phyloP scores from a whole-genome alignment of 352 stramenopile genomes.

The Phytophthora idaei region DNA sequence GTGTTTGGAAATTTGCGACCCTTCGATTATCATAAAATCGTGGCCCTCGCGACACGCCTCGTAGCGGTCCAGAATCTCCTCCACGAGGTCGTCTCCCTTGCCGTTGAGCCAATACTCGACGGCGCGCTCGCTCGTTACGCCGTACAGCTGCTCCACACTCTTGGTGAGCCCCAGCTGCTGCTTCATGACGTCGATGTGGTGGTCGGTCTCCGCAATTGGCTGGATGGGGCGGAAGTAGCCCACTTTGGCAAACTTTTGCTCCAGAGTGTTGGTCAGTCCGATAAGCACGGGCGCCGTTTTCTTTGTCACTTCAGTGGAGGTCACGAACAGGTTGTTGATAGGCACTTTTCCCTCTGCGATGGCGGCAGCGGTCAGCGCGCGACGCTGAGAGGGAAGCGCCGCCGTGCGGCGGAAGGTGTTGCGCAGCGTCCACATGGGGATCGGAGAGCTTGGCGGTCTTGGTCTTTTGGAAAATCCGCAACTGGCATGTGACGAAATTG shows the following conservation, averaged over 20 bases:
- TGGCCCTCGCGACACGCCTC: constrained; percentile 59
- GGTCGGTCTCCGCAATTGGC: constrained; percentile 47
- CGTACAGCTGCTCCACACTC: constrained; percentile 50
- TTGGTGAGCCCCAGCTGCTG: constrained; percentile 59
- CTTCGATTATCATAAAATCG: constrained; percentile 88
- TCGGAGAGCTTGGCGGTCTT: constrained; percentile 1
- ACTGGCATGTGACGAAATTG: constrained; percentile 24
- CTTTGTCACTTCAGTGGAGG: constrained; percentile 64
- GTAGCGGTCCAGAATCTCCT: constrained; percentile 71
- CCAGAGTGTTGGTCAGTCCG: constrained; percentile 66
- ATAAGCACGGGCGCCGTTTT: constrained; percentile 77
- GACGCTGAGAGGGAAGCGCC: constrained; percentile 14
- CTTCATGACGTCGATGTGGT: constrained; percentile 77
- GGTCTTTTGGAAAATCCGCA: constrained; percentile 20
- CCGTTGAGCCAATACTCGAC: constrained; percentile 58
- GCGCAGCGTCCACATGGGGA: constrained; percentile 30
- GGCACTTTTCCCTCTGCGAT: constrained; percentile 50
- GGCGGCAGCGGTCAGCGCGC: constrained; percentile 42
- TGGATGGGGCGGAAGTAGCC: constrained; percentile 84
- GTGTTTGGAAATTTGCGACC: constrained; percentile 66
- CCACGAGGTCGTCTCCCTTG: constrained; percentile 69
- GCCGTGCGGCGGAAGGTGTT: constrained; percentile 22
- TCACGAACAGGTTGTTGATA: constrained; percentile 70
- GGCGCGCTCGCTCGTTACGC: constrained; percentile 61
- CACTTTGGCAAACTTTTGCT: constrained; percentile 74